Evolutionary conservation across 2,329 filamentous ascomycete species (phyloP), one percentile per base, ranked within the genome.

Genomic region (Niveomyces coronatus): DNA sequence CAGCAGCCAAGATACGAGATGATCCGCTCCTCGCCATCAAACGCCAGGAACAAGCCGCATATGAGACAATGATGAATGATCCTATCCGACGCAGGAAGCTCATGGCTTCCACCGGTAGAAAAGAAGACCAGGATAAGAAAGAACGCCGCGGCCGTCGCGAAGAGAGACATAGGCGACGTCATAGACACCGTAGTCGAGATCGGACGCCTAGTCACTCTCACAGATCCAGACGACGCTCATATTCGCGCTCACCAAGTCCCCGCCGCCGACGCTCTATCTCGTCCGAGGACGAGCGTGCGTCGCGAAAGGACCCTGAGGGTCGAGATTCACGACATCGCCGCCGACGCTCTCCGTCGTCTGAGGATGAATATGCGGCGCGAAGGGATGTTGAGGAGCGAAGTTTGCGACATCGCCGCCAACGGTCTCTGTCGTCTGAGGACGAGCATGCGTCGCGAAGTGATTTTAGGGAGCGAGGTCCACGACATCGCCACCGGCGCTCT

Each of bases 21-120:
- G 91, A 98, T 55, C 91, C 91, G 0, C 70, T 98, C 51, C 66
- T 96, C 23, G 85, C 88, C 17, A 95, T 98, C 57, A 94, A 94
- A 69, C 83, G 79, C 55, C 82, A 93, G 55, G 88, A 96, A 56
- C 84, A 89, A 58, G 79, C 80, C 19, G 79, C 82, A 2, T 85
- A 86, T 54, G 78, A 82, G 49, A 73, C 78, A 8, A 81, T 86
- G 75, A 87, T 85, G 76, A 85, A 79, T 48, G 82, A 86, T 50
- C 80, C 82, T 0, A 69, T 74, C 45, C 79, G 74, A 62, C 68
- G 80, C 45, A 67, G 72, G 42, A 76, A 84, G 52, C 56, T 93
- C 22, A 67, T 91, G 18, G 71, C 73, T 1, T 68, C 72, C 9
- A 77, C 78, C 60, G 76, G 76, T 1, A 67, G 74, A 31, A 65